Evolutionary conservation across 129 eudicot species (phyloP), one percentile per base, ranked within the genome.

Genomic region (Sambucus nigra): DNA sequence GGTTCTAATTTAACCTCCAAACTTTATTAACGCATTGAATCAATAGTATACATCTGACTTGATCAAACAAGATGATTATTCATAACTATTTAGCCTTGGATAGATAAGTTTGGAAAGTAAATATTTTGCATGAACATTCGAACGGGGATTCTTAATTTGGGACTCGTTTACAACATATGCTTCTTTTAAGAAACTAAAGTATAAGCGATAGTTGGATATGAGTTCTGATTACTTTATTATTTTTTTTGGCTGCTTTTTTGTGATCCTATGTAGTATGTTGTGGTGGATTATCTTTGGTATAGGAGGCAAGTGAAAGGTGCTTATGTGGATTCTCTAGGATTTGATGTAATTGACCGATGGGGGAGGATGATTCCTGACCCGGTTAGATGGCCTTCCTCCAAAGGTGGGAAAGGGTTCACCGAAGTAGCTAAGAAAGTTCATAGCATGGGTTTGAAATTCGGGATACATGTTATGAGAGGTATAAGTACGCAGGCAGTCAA

Each of bases 261-360:
- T 50, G 19, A 20, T 41, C 17, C 52, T 44, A 7, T 64, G 59
- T 32, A 92, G 99, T 92, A 86, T 70, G 99, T 72, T 31, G 99
- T 92, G 69, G 87, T 92, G 72, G 99, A 92, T 47, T 92, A 82
- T 73, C 96, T 92, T 46, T 92, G 99, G 99, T 92, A 92, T 69
- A 82, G 99, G 73, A 80, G 61, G 64, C 57, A 74, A 52, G 96
- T 80, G 22, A 45, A 67, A 1, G 99, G 96, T 51, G 94, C 99
- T 44, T 61, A 64, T 53, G 77, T 61, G 24, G 91, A 92, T 67
- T 82, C 99, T 48, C 80, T 70, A 21, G 99, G 99, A 16, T 79
- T 66, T 41, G 99, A 92, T 70, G 94, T 82, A 26, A 82, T 86
- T 58, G 99, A 92, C 59, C 79, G 77, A 65, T 92, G 99, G 99